phyloP scores from a whole-genome alignment of 768 basidiomycete genomes.

The Boletales sp. region DNA sequence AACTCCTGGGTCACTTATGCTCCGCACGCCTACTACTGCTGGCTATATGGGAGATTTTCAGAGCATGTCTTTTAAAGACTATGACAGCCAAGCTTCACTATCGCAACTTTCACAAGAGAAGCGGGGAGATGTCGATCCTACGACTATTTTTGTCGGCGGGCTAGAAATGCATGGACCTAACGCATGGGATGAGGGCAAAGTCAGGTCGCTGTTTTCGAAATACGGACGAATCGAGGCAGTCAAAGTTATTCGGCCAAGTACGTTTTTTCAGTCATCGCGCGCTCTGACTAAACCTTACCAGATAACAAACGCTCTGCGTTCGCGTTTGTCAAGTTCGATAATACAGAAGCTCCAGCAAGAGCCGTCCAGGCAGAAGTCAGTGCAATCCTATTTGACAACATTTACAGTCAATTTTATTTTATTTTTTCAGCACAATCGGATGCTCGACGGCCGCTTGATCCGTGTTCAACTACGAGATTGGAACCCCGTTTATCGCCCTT shows the following conservation, averaged over 20 bases:
- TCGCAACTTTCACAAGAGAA: conserved; percentile 20
- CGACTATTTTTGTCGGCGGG: conserved; percentile 74
- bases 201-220: conserved; percentile 54
- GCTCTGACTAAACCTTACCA: conserved; percentile 23
- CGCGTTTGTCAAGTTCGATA: conserved; percentile 73
- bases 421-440: conserved; percentile 62
- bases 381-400: neutral
- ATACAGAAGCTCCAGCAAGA: conserved; percentile 57
- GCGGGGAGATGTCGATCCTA: conserved; percentile 51
- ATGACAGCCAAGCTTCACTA: conserved; percentile 19
- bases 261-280: conserved; percentile 19
- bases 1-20: conserved; percentile 46
- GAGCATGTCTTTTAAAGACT: conserved; percentile 23
- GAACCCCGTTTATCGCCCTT: conserved; percentile 49
- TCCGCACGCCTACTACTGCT: conserved; percentile 45
- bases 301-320: conserved; percentile 67
- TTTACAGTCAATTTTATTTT: conserved; percentile 4
- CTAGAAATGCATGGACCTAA: conserved; percentile 59
- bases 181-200: conserved; percentile 67
- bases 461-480: conserved; percentile 73
- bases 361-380: conserved; percentile 64
- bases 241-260: conserved; percentile 64
- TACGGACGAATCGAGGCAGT: conserved; percentile 65
- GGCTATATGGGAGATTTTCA: conserved; percentile 35
- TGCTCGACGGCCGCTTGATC: conserved; percentile 66